phyloP scores from a whole-genome alignment of 805 yeast genomes.

The Grigorovia yakushimaensis region DNA sequence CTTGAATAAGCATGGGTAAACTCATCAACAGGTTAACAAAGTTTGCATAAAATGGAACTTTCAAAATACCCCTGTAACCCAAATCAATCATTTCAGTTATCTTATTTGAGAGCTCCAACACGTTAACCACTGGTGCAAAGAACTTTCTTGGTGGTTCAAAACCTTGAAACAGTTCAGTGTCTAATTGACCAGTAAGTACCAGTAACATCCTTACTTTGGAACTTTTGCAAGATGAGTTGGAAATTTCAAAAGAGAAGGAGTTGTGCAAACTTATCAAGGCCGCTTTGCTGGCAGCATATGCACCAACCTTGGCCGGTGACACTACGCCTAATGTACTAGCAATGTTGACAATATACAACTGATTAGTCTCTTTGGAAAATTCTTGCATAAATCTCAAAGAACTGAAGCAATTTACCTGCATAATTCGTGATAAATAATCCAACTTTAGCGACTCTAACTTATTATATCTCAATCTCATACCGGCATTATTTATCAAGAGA shows the following conservation, averaged over 20 bases:
- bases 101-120: conserved; percentile 43
- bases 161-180: conserved; percentile 65
- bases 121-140: conserved; percentile 70
- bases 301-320: conserved; percentile 66
- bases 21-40: conserved; percentile 59
- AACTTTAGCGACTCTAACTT: conserved; percentile 26
- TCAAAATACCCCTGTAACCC: conserved; percentile 65
- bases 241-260: conserved; percentile 61
- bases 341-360: conserved; percentile 70
- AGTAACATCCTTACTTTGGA: conserved; percentile 50
- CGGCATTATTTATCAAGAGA: conserved; percentile 77
- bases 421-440: conserved; percentile 40
- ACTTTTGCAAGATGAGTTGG: conserved; percentile 36
- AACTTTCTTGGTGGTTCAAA: conserved; percentile 63
- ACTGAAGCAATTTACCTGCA: conserved; percentile 51
- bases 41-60: conserved; percentile 64
- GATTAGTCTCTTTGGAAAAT: conserved; percentile 39
- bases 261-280: conserved; percentile 79
- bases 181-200: conserved; percentile 77
- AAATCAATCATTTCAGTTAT: conserved; percentile 44
- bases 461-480: conserved; percentile 44
- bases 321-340: conserved; percentile 74
- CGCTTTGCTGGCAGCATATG: conserved; percentile 82
- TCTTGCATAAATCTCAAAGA: conserved; percentile 58
- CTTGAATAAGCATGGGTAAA: conserved; percentile 50